Percentiles rank a stretch among this genome's conserved stretches.
Conservation (phyloP, 495 filamentous ascomycete genomes). For the Tuber calosporum region DNA sequence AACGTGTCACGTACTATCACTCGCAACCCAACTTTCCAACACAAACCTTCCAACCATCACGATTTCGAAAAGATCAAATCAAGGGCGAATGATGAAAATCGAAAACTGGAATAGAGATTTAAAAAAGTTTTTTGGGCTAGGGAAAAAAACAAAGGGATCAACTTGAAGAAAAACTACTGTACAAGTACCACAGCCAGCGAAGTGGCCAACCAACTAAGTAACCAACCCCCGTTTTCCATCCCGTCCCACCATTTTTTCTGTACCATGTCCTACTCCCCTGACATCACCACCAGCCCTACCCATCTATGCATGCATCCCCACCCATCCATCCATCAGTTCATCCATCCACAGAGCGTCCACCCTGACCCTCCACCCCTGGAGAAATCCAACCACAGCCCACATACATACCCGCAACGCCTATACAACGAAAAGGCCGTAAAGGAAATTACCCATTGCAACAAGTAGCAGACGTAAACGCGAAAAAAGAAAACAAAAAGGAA, state of each 20-base stretch:
- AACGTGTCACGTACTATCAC: neutral
- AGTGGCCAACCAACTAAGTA: neutral
- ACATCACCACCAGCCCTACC: neutral
- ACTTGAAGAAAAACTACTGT: neutral
- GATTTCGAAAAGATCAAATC: neutral
- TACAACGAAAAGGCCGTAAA: constrained; percentile 3
- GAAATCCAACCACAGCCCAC: neutral
- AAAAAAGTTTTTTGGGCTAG: neutral
- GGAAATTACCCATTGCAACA: constrained; percentile 6
- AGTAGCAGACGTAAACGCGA: constrained; percentile 21
- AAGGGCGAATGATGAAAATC: neutral
- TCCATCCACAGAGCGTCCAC: neutral
- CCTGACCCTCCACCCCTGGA: neutral
- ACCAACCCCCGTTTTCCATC: neutral
- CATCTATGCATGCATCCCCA: neutral
- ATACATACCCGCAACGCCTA: constrained; percentile 1
- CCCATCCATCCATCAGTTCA: too few relatives aligned
- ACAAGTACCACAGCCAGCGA: neutral
- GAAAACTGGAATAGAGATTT: neutral
- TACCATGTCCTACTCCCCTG: neutral
- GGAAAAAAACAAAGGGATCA: neutral
- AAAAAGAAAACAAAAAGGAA: constrained; percentile 9
- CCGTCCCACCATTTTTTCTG: neutral
- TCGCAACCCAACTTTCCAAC: neutral
- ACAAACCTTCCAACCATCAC: neutral